phyloP scores from a whole-genome alignment of 208 protist genomes.

The Crithidia mellificae region DNA sequence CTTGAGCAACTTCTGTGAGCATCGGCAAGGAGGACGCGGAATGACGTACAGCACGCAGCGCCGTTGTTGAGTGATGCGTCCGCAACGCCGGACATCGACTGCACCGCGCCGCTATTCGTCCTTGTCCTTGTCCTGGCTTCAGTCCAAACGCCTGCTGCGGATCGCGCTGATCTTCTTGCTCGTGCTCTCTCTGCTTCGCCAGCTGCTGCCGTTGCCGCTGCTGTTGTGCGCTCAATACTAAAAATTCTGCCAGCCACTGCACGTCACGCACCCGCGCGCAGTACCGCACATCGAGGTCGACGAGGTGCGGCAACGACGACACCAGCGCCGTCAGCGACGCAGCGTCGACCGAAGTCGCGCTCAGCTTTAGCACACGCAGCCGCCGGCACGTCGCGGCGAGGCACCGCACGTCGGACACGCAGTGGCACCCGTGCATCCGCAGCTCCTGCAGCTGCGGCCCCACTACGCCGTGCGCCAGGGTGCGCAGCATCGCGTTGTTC shows the following conservation, averaged over 20 bases:
- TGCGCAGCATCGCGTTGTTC: conserved; percentile 18
- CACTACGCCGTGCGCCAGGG: not conserved
- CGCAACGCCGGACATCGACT: not conserved
- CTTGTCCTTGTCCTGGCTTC: not conserved
- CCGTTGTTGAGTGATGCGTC: not conserved
- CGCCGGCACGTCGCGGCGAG: not conserved
- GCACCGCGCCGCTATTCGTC: not conserved
- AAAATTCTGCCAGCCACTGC: conserved; percentile 7
- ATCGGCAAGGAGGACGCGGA: too few species aligned
- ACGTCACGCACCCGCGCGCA: conserved; percentile 4
- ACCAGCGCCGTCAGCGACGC: not conserved
- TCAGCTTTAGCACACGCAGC: conserved; percentile 8
- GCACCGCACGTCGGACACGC: conserved; percentile 8
- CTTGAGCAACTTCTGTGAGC: too few species aligned
- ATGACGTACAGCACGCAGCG: not conserved
- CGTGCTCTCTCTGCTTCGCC: not conserved
- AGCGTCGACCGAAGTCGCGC: not conserved
- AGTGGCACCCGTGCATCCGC: conserved; percentile 14
- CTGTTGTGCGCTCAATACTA: not conserved
- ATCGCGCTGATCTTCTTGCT: not conserved
- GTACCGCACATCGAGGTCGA: conserved; percentile 11
- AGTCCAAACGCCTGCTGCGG: too few species aligned
- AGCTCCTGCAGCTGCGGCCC: conserved; percentile 1
- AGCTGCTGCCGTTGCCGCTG: not conserved
- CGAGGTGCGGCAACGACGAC: not conserved